Evolutionary conservation across 768 basidiomycete genomes (phyloP).

Genomic region (Thelephora aurantiotincta): DNA sequence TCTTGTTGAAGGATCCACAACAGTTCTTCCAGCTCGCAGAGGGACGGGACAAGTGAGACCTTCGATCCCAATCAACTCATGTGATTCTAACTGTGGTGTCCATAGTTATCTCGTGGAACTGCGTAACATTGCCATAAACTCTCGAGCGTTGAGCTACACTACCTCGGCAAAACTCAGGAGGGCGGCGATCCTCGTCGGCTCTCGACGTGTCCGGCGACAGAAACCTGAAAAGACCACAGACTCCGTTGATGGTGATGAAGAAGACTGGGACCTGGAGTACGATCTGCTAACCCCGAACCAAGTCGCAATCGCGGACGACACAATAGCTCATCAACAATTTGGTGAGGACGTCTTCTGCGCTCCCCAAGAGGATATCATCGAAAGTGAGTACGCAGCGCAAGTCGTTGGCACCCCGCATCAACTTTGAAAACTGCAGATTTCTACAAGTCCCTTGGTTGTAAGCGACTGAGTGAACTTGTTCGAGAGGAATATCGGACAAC

Average conservation of each 20-base stretch:
- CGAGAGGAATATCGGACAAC: slow-evolving; percentile 62
- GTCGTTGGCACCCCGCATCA: neutral
- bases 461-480: slow-evolving; percentile 55
- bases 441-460: slow-evolving; percentile 65
- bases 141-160: slow-evolving; percentile 30
- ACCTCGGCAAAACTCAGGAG: slow-evolving; percentile 55
- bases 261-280: slow-evolving; percentile 60
- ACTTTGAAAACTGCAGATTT: slow-evolving; percentile 32
- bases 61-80: neutral
- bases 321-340: slow-evolving; percentile 67
- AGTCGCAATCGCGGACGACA: slow-evolving; percentile 80
- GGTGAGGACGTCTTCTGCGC: slow-evolving; percentile 62
- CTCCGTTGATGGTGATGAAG: slow-evolving; percentile 41
- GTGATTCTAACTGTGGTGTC: neutral
- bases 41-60: slow-evolving; percentile 49
- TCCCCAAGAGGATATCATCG: slow-evolving; percentile 83
- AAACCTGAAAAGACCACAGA: slow-evolving; percentile 14
- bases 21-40: slow-evolving; percentile 61
- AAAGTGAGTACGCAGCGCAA: slow-evolving; percentile 33
- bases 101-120: slow-evolving; percentile 72
- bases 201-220: slow-evolving; percentile 39
- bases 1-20: slow-evolving; percentile 52
- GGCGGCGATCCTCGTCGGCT: slow-evolving; percentile 60
- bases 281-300: slow-evolving; percentile 57
- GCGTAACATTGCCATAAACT: slow-evolving; percentile 75